phyloP scores from a whole-genome alignment of 495 filamentous ascomycete genomes.

The Penicillium steckii region DNA sequence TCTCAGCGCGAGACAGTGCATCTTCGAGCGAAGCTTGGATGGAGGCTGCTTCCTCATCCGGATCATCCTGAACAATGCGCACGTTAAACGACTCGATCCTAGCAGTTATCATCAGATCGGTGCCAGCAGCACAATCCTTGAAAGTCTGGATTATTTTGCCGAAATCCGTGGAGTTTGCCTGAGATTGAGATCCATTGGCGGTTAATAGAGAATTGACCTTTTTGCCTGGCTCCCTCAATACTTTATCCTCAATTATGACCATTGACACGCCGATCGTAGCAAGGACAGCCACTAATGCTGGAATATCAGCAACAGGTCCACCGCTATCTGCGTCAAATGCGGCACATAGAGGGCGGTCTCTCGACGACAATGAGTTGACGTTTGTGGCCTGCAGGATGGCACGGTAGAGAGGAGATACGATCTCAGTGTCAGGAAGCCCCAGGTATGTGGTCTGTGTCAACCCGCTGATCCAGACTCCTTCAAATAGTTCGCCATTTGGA shows the following conservation, averaged over 20 bases:
- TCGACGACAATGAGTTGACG: neutral
- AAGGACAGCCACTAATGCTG: neutral
- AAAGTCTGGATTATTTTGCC: neutral
- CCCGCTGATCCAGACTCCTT: constrained; percentile 7
- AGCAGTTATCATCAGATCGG: constrained; percentile 3
- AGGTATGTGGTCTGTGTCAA: constrained; percentile 6
- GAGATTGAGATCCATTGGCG: neutral
- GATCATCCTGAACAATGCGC: constrained; percentile 1
- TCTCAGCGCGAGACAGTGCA: constrained; percentile 1
- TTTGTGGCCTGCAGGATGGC: constrained; percentile 1
- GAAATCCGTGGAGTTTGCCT: neutral
- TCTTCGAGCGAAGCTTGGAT: constrained; percentile 1
- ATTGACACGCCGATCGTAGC: neutral
- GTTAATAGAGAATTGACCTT: constrained; percentile 9
- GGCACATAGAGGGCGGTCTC: neutral
- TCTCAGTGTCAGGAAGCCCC: constrained; percentile 5
- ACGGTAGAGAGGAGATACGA: constrained; percentile 2
- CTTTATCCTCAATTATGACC: constrained; percentile 5
- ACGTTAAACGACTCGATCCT: constrained; percentile 7
- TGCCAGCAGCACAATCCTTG: neutral
- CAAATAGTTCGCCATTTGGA: neutral
- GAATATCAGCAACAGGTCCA: neutral
- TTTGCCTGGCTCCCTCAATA: neutral
- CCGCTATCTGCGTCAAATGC: constrained; percentile 9
- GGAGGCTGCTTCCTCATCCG: neutral